A percentile compares a stretch with the other conserved stretches of the same genome.
phyloP scores from a whole-genome alignment of 768 basidiomycete species.

The Filobasidium wieringae region DNA sequence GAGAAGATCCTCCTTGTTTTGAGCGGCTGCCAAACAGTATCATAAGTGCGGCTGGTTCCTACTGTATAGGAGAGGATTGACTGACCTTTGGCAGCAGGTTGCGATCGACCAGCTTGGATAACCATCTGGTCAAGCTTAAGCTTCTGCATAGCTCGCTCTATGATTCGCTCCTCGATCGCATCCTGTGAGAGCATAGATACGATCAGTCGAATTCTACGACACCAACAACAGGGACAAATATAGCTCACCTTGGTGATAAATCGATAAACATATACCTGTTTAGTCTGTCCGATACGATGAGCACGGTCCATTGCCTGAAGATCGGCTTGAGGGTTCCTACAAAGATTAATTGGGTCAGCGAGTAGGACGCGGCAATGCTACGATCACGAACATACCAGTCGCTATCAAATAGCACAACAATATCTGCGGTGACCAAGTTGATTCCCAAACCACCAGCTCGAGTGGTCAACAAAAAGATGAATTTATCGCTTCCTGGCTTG shows the following conservation, averaged over 20 bases:
- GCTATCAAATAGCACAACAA: slow-evolving; percentile 89
- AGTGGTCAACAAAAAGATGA: slow-evolving; percentile 91
- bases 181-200: slow-evolving; percentile 40
- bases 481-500: slow-evolving; percentile 82
- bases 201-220: no score
- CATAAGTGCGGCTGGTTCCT: no score
- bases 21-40: slow-evolving; percentile 35
- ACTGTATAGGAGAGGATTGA: slow-evolving; percentile 26
- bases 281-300: slow-evolving; percentile 91
- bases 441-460: slow-evolving; percentile 95
- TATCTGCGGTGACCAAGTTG: slow-evolving; percentile 85
- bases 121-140: slow-evolving; percentile 87
- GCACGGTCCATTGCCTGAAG: slow-evolving; percentile 98
- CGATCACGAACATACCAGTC: slow-evolving; percentile 57
- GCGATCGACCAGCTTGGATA: slow-evolving; percentile 85
- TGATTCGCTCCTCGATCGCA: slow-evolving; percentile 88
- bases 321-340: slow-evolving; percentile 96
- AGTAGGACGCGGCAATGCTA: neutral
- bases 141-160: slow-evolving; percentile 91
- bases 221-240: neutral
- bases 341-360: neutral
- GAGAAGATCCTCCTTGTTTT: slow-evolving; percentile 79
- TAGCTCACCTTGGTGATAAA: slow-evolving; percentile 65
- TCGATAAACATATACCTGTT: slow-evolving; percentile 94
- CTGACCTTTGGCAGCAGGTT: slow-evolving; percentile 50